These are phyloP conservation scores for Delonix regia DNA, from an alignment of 306 rosid genomes.

Conservation along the genomic window DNA sequence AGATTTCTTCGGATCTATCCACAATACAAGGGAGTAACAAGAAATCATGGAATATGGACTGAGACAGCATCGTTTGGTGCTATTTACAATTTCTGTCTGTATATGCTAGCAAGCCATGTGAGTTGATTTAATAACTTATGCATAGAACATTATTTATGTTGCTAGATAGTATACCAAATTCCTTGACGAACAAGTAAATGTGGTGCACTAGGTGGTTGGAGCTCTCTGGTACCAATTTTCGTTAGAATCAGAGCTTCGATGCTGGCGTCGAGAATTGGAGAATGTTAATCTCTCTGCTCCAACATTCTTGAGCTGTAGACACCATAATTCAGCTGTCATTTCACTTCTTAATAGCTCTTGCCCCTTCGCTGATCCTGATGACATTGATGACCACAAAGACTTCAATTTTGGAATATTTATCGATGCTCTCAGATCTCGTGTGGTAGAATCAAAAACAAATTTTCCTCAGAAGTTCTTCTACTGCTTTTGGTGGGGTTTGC, in stretches of 20 bases:
- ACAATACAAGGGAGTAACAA: constrained; percentile 65
- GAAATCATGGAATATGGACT: constrained; percentile 73
- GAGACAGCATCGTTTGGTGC: constrained; percentile 89
- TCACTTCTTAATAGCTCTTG: constrained; percentile 35
- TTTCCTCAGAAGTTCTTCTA: constrained; percentile 65
- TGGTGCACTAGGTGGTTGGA: constrained; percentile 60
- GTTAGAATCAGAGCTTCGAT: constrained; percentile 52
- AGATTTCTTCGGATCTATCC: constrained; percentile 72
- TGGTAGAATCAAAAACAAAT: constrained; percentile 41
- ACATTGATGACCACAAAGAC: background rate
- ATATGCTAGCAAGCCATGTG: constrained; percentile 90
- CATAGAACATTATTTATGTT: background rate
- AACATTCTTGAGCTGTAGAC: constrained; percentile 36
- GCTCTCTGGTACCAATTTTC: constrained; percentile 78
- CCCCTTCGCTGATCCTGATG: constrained; percentile 43
- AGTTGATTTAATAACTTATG: constrained; percentile 33
- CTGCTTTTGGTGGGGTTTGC: constrained; percentile 97
- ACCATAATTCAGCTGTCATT: accelerated
- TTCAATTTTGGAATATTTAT: constrained; percentile 69
- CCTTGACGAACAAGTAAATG: constrained; percentile 23
- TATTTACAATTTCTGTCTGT: constrained; percentile 74
- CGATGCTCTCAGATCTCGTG: constrained; percentile 59
- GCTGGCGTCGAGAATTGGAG: constrained; percentile 49
- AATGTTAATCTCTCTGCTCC: background rate
- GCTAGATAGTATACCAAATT: no score